Evolutionary conservation across 1,139 yeast species (phyloP).

Genomic region (Suhomyces wounanorum): DNA sequence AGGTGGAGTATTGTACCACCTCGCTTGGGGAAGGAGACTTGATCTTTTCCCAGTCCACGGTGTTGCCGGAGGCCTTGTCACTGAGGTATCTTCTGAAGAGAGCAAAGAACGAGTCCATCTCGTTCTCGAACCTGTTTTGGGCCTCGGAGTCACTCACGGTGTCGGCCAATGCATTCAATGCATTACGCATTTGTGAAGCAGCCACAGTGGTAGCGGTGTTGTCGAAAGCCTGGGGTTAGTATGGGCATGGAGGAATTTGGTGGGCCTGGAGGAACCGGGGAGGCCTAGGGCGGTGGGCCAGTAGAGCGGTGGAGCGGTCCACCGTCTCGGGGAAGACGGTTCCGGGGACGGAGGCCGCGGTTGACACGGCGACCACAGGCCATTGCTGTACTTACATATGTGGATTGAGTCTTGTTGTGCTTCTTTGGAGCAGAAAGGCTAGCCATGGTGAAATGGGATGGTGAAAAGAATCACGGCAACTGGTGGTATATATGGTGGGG

Average conservation of each 20-base stretch:
- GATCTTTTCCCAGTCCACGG: constrained; percentile 94
- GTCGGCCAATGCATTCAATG: constrained; percentile 86
- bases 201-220: constrained; percentile 94
- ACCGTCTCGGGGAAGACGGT: too few relatives aligned
- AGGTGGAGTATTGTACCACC: constrained; percentile 73
- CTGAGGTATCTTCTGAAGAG: constrained; percentile 88
- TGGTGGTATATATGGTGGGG: constrained; percentile 12
- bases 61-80: constrained; percentile 83
- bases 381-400: constrained; percentile 48
- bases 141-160: constrained; percentile 61
- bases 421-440: constrained; percentile 42
- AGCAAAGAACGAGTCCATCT: constrained; percentile 94
- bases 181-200: constrained; percentile 97
- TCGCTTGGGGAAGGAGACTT: constrained; percentile 86
- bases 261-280: too few relatives aligned
- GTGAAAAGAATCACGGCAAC: constrained; percentile 2
- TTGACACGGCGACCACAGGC: too few relatives aligned
- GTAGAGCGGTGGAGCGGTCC: too few relatives aligned
- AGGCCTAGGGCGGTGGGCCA: too few relatives aligned
- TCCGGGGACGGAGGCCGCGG: too few relatives aligned
- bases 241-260: too few relatives aligned
- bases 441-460: constrained; percentile 8
- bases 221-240: constrained; percentile 71
- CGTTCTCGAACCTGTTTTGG: constrained; percentile 73
- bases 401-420: constrained; percentile 73